Evolutionary conservation across 2,329 filamentous ascomycete species (phyloP).

Genomic region (Tolypocladium tundrense): DNA sequence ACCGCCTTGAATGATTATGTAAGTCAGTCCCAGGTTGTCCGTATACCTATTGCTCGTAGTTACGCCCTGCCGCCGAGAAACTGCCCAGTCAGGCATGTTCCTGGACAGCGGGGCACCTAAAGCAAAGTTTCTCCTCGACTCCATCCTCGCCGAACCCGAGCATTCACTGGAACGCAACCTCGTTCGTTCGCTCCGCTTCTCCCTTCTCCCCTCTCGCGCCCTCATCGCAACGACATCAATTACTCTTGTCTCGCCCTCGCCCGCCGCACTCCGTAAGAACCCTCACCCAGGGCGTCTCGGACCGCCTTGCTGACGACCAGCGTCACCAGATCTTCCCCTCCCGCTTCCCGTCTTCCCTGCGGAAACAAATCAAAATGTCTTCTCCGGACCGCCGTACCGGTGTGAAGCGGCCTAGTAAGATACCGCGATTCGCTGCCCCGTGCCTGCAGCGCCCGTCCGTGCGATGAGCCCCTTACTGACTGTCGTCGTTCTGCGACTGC

Average conservation of each 20-base stretch:
- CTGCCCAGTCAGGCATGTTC: not conserved
- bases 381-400: slow-evolving; percentile 29
- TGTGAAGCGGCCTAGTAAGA: slow-evolving; percentile 33
- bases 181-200: not conserved
- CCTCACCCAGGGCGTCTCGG: not conserved
- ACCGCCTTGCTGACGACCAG: not conserved
- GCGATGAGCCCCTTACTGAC: not conserved
- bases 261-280: not conserved
- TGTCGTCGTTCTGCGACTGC: not conserved
- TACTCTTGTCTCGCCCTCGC: not conserved
- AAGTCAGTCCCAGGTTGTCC: not conserved
- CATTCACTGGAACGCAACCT: not conserved
- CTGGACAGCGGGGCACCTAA: not conserved
- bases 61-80: not conserved
- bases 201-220: not conserved
- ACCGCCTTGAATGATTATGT: not conserved
- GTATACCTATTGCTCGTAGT: not conserved
- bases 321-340: not conserved
- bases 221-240: not conserved
- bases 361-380: slow-evolving; percentile 19
- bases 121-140: not conserved
- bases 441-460: not conserved
- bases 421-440: not conserved
- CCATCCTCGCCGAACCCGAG: not conserved
- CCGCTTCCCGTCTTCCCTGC: not conserved